These are phyloP conservation scores for Podospora australis DNA, from an alignment of 495 filamentous ascomycete genomes.

Conservation along the genomic window DNA sequence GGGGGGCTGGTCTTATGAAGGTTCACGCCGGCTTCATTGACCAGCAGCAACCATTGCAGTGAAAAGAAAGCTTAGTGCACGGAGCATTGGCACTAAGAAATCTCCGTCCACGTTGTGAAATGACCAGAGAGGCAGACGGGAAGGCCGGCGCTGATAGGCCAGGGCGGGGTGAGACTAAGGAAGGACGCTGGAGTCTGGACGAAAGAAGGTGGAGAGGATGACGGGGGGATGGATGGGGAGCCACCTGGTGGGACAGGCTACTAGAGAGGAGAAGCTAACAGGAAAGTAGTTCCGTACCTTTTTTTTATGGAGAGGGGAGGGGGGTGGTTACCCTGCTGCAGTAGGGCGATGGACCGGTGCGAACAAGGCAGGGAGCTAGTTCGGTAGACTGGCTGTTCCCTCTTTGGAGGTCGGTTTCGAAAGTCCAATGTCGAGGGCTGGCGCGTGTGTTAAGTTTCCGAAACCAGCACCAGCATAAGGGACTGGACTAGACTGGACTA, in stretches of 20 bases:
- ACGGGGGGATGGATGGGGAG: not conserved
- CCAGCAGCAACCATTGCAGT: constrained; percentile 5
- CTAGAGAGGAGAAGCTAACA: not conserved
- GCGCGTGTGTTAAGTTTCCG: constrained; percentile 22
- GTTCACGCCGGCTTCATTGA: constrained; percentile 13
- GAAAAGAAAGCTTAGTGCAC: constrained; percentile 22
- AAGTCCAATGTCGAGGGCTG: constrained; percentile 21
- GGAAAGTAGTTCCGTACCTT: constrained; percentile 21
- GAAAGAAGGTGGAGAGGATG: constrained; percentile 4
- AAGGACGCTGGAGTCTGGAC: constrained; percentile 10
- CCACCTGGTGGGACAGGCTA: not conserved
- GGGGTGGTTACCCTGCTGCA: not conserved
- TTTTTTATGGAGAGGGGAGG: not conserved
- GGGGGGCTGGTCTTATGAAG: constrained; percentile 12
- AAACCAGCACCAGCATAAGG: constrained; percentile 15
- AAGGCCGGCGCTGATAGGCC: constrained; percentile 7
- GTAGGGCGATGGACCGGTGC: constrained; percentile 11
- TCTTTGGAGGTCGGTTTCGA: constrained; percentile 11
- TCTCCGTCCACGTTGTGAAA: constrained; percentile 21
- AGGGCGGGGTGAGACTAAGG: constrained; percentile 5
- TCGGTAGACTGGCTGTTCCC: constrained; percentile 20
- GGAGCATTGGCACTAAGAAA: constrained; percentile 17
- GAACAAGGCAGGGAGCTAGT: constrained; percentile 17
- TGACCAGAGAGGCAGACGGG: constrained; percentile 11
- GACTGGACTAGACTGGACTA: not conserved